phyloP scores from a whole-genome alignment of 1,139 yeast species.

The Debaryomyces coudertii region DNA sequence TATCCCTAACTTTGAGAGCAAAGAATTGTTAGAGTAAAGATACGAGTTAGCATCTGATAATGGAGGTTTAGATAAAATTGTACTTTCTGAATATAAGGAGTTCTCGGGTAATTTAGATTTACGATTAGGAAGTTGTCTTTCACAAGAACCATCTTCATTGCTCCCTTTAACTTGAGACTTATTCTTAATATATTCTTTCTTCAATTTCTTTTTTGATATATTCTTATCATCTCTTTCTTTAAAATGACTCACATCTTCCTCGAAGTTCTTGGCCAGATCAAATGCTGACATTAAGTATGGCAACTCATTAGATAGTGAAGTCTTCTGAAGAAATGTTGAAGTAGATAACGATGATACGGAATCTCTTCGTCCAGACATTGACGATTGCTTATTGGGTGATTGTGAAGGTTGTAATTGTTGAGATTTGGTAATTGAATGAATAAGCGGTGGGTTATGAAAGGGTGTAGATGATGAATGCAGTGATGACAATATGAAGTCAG shows the following conservation, averaged over 20 bases:
- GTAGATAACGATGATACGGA: constrained; percentile 34
- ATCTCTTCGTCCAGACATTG: constrained; percentile 24
- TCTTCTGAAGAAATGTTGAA: constrained; percentile 39
- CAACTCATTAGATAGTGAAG: constrained; percentile 56
- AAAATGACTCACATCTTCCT: constrained; percentile 50
- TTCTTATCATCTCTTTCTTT: constrained; percentile 26
- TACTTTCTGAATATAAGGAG: constrained; percentile 40
- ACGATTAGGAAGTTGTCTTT: constrained; percentile 29
- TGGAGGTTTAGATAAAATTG: constrained; percentile 27
- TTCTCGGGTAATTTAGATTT: constrained; percentile 35
- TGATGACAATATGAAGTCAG: constrained; percentile 34
- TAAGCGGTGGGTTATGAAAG: constrained; percentile 37
- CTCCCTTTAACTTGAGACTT: not conserved
- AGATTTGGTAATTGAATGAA: constrained; percentile 46
- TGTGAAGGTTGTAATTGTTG: constrained; percentile 12
- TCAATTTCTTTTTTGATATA: constrained; percentile 12
- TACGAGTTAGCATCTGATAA: constrained; percentile 35
- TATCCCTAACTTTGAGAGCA: constrained; percentile 45
- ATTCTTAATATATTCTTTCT: constrained; percentile 1
- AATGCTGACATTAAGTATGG: constrained; percentile 64
- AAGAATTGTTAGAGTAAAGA: constrained; percentile 37
- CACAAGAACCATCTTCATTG: not conserved
- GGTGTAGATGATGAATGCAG: constrained; percentile 31
- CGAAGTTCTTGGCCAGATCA: constrained; percentile 53
- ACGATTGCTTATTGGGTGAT: not conserved